phyloP scores from a whole-genome alignment of 208 protist genomes.

The Endotrypanum monterogeii region DNA sequence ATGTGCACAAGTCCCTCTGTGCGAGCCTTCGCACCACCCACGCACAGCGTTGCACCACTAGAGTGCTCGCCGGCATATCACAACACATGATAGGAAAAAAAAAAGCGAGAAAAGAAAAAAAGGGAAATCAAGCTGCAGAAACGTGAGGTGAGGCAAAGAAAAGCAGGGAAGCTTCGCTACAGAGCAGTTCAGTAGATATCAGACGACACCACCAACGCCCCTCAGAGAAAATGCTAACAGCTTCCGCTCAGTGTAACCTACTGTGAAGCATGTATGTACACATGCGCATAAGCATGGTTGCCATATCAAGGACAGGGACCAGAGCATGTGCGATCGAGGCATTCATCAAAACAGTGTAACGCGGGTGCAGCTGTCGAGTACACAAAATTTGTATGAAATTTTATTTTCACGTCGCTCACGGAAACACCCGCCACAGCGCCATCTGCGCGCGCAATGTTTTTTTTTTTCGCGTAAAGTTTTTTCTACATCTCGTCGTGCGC shows the following conservation, averaged over 20 bases:
- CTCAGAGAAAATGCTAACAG: too few relatives aligned
- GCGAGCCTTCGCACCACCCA: neutral
- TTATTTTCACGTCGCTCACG: neutral
- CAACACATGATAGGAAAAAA: neutral
- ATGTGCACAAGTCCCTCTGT: neutral
- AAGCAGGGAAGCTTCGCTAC: neutral
- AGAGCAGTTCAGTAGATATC: neutral
- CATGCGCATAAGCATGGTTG: too few relatives aligned
- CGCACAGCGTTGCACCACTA: neutral
- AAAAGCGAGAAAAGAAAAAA: neutral
- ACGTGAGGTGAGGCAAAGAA: neutral
- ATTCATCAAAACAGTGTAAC: neutral
- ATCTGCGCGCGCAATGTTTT: neutral
- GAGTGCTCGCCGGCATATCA: neutral
- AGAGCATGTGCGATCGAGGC: too few relatives aligned
- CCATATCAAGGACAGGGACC: too few relatives aligned
- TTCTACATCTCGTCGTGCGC: neutral
- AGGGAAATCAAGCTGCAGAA: neutral
- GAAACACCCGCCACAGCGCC: neutral
- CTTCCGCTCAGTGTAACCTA: too few relatives aligned
- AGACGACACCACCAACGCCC: too few relatives aligned
- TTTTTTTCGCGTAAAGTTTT: too few relatives aligned
- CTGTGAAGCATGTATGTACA: too few relatives aligned
- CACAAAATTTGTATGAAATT: slow-evolving; percentile 8
- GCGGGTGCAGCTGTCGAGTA: neutral